Conservation (phyloP, 2,329 filamentous ascomycete species). For the Claviceps sp. region DNA sequence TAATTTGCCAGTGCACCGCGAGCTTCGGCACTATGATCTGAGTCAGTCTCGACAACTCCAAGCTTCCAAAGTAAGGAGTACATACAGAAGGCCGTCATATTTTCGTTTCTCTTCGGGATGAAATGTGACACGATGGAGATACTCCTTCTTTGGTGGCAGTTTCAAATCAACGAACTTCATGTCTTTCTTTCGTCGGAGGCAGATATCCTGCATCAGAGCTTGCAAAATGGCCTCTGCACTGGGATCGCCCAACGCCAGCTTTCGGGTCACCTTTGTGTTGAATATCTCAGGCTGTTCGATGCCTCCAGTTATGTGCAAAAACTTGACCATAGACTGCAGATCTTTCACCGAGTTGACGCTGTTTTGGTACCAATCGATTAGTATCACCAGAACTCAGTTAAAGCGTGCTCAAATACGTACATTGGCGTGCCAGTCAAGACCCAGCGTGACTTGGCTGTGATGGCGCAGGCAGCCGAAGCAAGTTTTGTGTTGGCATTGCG, state of each 20-base stretch:
- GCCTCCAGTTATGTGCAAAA: slow-evolving; percentile 62
- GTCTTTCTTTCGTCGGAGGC: slow-evolving; percentile 69
- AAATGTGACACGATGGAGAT: slow-evolving; percentile 62
- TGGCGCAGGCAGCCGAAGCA: slow-evolving; percentile 50
- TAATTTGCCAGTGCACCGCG: slow-evolving; percentile 54
- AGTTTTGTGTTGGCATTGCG: slow-evolving; percentile 64
- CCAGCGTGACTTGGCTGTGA: slow-evolving; percentile 65
- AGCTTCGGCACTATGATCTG: slow-evolving; percentile 46
- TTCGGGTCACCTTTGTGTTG: slow-evolving; percentile 47
- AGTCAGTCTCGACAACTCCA: slow-evolving; percentile 10
- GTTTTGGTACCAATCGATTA: slow-evolving; percentile 11
- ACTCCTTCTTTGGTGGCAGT: slow-evolving; percentile 64
- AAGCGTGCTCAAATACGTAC: slow-evolving; percentile 21
- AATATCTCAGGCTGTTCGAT: slow-evolving; percentile 63
- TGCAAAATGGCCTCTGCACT: slow-evolving; percentile 54
- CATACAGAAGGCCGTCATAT: slow-evolving; percentile 60
- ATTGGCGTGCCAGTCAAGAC: slow-evolving; percentile 71
- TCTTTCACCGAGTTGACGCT: slow-evolving; percentile 69
- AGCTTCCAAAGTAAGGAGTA: slow-evolving; percentile 7
- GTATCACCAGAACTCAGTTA: neutral
- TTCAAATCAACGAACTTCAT: slow-evolving; percentile 79
- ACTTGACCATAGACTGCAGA: slow-evolving; percentile 66
- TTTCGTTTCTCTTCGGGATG: slow-evolving; percentile 59
- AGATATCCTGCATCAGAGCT: slow-evolving; percentile 66
- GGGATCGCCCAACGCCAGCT: slow-evolving; percentile 43